Evolutionary conservation across 2,329 filamentous ascomycete genomes (phyloP).

Genomic region (Colletotrichum ledebouriae): DNA sequence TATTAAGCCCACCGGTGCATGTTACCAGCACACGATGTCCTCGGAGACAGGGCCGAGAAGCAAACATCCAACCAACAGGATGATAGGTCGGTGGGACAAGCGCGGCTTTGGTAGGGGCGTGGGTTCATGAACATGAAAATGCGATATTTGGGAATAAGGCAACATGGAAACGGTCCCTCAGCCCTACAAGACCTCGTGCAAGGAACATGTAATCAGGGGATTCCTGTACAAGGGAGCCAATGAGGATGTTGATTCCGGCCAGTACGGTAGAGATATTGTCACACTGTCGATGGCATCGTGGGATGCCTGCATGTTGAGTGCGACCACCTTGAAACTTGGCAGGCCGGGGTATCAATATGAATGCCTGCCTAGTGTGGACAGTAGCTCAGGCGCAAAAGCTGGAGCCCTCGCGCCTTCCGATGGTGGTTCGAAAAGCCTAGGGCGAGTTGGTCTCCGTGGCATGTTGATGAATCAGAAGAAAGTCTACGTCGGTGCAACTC

Average conservation of each 20-base stretch:
- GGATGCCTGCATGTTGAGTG: neutral
- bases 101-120: conserved; percentile 3
- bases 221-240: neutral
- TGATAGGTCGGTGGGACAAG: neutral
- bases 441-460: neutral
- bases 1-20: neutral
- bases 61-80: neutral
- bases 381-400: neutral
- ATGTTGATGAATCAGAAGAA: neutral
- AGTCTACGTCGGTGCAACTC: neutral
- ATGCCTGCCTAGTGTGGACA: neutral
- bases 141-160: conserved; percentile 21
- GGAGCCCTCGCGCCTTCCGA: neutral
- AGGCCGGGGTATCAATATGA: neutral
- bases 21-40: neutral
- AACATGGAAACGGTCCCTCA: conserved; percentile 6
- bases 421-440: neutral
- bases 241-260: neutral
- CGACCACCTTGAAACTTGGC: neutral
- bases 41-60: neutral
- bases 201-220: neutral
- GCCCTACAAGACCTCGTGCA: conserved; percentile 13
- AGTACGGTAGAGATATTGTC: neutral
- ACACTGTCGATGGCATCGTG: conserved; percentile 8
- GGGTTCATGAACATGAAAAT: neutral